phyloP scores from a whole-genome alignment of 352 stramenopile species.

The Globisporangium megalacanthum region DNA sequence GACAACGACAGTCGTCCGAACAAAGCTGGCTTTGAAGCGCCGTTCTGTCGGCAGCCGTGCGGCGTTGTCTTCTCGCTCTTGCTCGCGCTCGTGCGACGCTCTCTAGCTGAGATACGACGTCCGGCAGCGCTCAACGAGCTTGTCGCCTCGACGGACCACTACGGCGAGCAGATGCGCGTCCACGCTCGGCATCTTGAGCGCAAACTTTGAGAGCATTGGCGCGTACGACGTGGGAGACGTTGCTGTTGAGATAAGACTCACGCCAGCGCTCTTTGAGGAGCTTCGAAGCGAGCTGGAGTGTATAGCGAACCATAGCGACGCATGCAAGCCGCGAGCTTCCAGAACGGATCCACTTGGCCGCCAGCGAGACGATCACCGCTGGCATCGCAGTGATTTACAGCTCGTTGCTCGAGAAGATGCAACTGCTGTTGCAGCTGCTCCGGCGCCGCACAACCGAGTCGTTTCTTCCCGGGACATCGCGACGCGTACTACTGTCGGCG shows the following conservation, averaged over 20 bases:
- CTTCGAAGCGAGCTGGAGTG: conserved; percentile 47
- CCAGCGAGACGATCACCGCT: conserved; percentile 56
- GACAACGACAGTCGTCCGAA: background rate
- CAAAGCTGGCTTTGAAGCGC: conserved; percentile 56
- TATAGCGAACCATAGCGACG: conserved; percentile 29
- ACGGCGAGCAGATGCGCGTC: conserved; percentile 19
- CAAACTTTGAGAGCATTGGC: conserved; percentile 60
- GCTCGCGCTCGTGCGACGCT: conserved; percentile 39
- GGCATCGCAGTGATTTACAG: conserved; percentile 63
- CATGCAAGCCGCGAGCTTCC: conserved; percentile 3
- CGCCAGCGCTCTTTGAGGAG: conserved; percentile 19
- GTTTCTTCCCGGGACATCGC: conserved; percentile 31
- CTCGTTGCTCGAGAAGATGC: conserved; percentile 57
- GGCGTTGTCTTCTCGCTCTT: conserved; percentile 66
- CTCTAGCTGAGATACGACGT: conserved; percentile 8
- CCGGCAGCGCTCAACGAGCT: too few relatives aligned
- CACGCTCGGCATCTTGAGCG: conserved; percentile 50
- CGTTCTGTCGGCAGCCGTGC: conserved; percentile 67
- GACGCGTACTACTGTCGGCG: conserved; percentile 45
- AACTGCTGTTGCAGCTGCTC: conserved; percentile 63
- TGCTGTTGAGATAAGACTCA: conserved; percentile 32
- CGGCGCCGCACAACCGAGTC: conserved; percentile 24
- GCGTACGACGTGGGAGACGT: conserved; percentile 41
- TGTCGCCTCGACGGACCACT: background rate
- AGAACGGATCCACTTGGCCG: conserved; percentile 40